Percentiles rank a stretch among this genome's conserved stretches.
Evolutionary conservation across 75 land plant genomes (phyloP).

Genomic region (Isoetes taiwanensis): DNA sequence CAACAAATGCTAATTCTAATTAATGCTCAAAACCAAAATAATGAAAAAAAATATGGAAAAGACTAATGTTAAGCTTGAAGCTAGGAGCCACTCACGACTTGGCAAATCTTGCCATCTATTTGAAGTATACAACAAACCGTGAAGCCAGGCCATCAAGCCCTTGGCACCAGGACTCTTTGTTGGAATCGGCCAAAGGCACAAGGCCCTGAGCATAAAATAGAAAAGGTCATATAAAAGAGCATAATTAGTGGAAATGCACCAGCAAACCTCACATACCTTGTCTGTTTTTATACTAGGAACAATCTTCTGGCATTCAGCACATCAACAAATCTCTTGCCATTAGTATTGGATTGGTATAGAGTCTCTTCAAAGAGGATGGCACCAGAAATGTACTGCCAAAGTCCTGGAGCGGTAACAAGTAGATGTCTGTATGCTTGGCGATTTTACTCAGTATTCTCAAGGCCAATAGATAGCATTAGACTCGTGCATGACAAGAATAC

Average conservation of each 20-base stretch:
- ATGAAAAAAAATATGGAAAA: no score
- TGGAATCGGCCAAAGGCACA: background rate
- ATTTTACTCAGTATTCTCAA: slow-evolving; percentile 1
- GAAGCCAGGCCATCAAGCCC: background rate
- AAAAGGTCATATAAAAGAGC: background rate
- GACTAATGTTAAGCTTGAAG: no score
- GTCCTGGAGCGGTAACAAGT: slow-evolving; percentile 1
- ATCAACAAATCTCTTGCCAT: slow-evolving; percentile 1
- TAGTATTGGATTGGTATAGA: background rate
- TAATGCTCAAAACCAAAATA: no score
- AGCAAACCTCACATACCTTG: background rate
- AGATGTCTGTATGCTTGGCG: background rate
- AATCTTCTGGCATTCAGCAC: background rate
- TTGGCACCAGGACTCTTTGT: slow-evolving; percentile 9
- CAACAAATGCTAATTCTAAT: no score
- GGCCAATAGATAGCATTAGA: background rate
- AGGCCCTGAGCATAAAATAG: background rate
- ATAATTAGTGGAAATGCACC: background rate
- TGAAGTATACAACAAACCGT: background rate
- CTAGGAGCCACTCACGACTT: background rate
- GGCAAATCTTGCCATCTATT: background rate
- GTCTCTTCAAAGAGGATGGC: slow-evolving; percentile 3
- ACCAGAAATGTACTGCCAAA: background rate
- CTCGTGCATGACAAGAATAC: slow-evolving; percentile 5
- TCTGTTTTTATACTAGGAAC: background rate